Evolutionary conservation across 805 yeast species (phyloP), one percentile per base, ranked within the genome.

Genomic region (Barnettozyma botsteinii): DNA sequence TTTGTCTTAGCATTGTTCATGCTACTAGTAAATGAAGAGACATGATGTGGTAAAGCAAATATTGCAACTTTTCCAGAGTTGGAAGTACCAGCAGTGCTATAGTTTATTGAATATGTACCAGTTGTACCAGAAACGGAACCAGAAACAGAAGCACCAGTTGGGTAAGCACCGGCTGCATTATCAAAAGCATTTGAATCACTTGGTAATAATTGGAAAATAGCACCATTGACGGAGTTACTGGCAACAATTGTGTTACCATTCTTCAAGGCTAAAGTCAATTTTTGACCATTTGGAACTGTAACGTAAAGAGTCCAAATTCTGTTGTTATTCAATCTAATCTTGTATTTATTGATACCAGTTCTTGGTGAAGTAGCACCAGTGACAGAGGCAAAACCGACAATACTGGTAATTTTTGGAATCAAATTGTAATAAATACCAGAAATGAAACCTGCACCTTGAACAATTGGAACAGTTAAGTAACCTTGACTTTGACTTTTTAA

Each of bases 401-500:
- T 72, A 19, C 85, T 75, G n/a, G 71, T 68, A 20, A 83, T 48
- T 43, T 62, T 57, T 3, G 87, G 83, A 22, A 67, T 67, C 50
- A 79, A 61, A 43, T 66, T 62, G 53, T 72, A 69, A 47, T 73
- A 81, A 20, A 73, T 60, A 21, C 80, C 85, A 24, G 95, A 81
- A 13, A 85, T 75, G 46, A 85, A 78, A 7, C 96, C 96, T 72
- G 72, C 71, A 40, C 97, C 97, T 59, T 83, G 89, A 6, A 81
- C 84, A 40, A 84, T 53, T 4, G 91, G 89, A 28, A 74, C 56
- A 25, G 64, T 64, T 37, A 79, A 55, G 25, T 62, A 67, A 33
- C 75, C 76, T 13, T 52, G 40, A 14, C 35, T 49, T 22, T 48
- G 43, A 32, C 53, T 57, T 37, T 59, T 46, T 14, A 59, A 45